Evolutionary conservation across 495 filamentous ascomycete species (phyloP), one percentile per base, ranked within the genome.

Genomic region (Hypoxylon cercidicola): DNA sequence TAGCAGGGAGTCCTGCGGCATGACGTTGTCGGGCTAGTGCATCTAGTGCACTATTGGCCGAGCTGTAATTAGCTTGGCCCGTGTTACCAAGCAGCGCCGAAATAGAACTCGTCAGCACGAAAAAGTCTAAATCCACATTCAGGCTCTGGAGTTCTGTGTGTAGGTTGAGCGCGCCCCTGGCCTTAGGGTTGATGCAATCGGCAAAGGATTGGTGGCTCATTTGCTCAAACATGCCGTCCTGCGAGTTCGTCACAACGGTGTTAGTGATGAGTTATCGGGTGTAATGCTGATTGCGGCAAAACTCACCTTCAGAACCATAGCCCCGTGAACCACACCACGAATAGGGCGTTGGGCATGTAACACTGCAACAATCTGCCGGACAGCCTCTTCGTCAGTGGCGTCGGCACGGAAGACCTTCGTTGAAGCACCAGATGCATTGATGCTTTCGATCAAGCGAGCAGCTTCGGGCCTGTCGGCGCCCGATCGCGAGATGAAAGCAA

Each of bases 41-140:
- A 39, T 79, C 83, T 15, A 86, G 72, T 62, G 82, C 87, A 25
- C 78, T 77, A 63, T 88, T 88, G n/a, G 81, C 84, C 2, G 84
- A 82, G 13, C 79, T 75, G 62, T 89, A 89, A 19, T 81, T 81
- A 13, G 80, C 73, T 69, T 90, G 88, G 0, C 82, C 81, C 6
- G 72, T 60, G 41, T 76, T 82, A 8, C 88, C 88, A 13, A 85
- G 64, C 1, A 84, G 32, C 0, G 64, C 32, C 72, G 80, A 44
- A 78, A 88, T 75, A 41, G 79, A 82, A 47, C 72, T 76, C 6
- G 78, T 67, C 32, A 79, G 74, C 37, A 88, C 66, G 69, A 90
- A 89, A 75, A 89, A 90, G 64, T 89, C 87, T 1, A 88, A 74
- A 2, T 62, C 61, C 1, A 63, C 49, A 4, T 64, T 48, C 8